Evolutionary conservation across 2,329 filamentous ascomycete species (phyloP), one percentile per base, ranked within the genome.

Genomic region (Aspergillus arachidicola): DNA sequence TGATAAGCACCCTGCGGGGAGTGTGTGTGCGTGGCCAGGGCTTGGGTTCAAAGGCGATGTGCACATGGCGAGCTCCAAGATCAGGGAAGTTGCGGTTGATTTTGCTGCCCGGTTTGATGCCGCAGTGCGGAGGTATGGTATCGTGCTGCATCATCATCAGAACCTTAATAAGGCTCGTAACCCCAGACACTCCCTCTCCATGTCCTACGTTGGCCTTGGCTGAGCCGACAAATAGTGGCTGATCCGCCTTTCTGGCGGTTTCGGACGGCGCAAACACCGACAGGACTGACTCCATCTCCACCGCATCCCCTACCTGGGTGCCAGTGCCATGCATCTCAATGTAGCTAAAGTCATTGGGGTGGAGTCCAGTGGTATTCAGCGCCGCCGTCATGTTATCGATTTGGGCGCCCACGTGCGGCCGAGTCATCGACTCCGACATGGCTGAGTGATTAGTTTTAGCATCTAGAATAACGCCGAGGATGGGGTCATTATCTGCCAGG

Each of bases 121-220:
- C 89, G 26, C 86, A 82, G 64, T 92, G 89, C 0, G 87, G 88
- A 0, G 88, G 88, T 43, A 91, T 90, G 6, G 78, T 75, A 62
- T 84, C 85, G 71, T 89, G 85, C 73, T 87, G 82, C 60, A 90
- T 74, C 87, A 90, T 90, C 72, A 90, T 71, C 6, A 91, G 75
- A 0, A 89, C 85, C 75, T 91, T 91, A 74, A 87, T 81, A 5
- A 91, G 77, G 3, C 75, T 68, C 28, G 68, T 69, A 28, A 78
- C 73, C 57, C 75, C 75, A 6, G 75, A 75, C 14, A 66, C 75
- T 14, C 75, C 72, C 62, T 77, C 10, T 83, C 84, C 14, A 83
- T 87, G 30, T 84, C 72, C 75, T 28, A 78, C 71, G 64, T 78
- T 78, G 2, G 75, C 71, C 57, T 78, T 78, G 58, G 75, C 75